Evolutionary conservation across 148 eudicot genomes (phyloP).

Genomic region (Vaccinium corymbosum): DNA sequence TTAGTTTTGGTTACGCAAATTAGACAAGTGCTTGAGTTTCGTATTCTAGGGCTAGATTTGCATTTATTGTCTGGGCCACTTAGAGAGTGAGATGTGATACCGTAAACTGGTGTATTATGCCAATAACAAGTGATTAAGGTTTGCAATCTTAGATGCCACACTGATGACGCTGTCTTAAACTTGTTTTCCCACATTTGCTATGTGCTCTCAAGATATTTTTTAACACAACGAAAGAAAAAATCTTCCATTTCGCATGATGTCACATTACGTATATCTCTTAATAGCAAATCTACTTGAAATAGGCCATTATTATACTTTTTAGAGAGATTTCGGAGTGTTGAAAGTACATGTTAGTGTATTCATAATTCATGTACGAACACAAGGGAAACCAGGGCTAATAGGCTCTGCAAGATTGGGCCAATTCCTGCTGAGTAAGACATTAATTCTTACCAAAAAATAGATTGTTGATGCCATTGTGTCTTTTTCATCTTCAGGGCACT

Average conservation of each 20-base stretch:
- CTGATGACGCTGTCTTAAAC: neutral
- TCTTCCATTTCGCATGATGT: neutral
- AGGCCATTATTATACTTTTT: neutral
- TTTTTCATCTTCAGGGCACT: neutral
- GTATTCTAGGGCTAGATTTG: neutral
- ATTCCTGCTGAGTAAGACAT: neutral
- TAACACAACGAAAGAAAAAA: neutral
- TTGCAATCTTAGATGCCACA: neutral
- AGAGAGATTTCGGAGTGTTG: neutral
- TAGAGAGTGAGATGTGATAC: neutral
- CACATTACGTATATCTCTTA: neutral
- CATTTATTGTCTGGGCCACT: neutral
- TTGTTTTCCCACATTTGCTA: neutral
- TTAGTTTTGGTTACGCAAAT: neutral
- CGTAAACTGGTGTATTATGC: neutral
- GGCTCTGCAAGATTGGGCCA: neutral
- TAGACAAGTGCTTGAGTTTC: neutral
- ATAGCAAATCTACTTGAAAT: neutral
- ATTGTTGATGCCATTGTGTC: neutral
- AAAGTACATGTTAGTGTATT: neutral
- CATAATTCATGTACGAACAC: neutral
- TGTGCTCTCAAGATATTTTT: neutral
- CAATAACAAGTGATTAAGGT: neutral
- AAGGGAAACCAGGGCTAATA: neutral
- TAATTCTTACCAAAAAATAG: neutral